These are phyloP conservation scores for Exophiala sp. DNA, from an alignment of 2,329 filamentous ascomycete genomes.

Conservation along the genomic window DNA sequence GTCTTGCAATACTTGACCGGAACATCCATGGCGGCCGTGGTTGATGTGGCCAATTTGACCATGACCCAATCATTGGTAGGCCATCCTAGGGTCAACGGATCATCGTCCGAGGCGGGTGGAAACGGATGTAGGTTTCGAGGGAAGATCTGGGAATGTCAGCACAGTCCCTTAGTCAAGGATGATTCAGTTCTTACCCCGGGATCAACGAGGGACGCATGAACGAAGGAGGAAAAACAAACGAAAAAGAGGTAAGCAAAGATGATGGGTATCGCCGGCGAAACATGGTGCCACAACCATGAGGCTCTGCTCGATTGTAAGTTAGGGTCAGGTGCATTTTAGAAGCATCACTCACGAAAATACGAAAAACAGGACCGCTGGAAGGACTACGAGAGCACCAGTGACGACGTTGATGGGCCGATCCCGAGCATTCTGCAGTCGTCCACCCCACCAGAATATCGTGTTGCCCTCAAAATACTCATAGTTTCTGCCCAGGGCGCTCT, in stretches of 20 bases:
- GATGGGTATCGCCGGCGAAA: conserved; percentile 85
- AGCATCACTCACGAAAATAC: conserved; percentile 61
- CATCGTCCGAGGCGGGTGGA: conserved; percentile 71
- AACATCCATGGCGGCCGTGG: conserved; percentile 89
- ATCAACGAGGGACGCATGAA: conserved; percentile 88
- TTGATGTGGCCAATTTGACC: conserved; percentile 72
- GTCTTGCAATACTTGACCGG: conserved; percentile 98
- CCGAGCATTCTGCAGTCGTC: conserved; percentile 81
- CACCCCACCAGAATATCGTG: conserved; percentile 81
- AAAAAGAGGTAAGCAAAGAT: conserved; percentile 89
- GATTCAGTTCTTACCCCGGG: conserved; percentile 68
- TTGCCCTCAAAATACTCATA: conserved; percentile 94
- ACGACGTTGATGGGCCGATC: conserved; percentile 85
- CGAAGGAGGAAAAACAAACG: conserved; percentile 85
- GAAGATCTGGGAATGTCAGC: conserved; percentile 64
- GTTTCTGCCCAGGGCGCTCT: conserved; percentile 62
- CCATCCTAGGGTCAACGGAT: conserved; percentile 76
- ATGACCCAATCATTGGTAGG: conserved; percentile 91
- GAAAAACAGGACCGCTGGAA: conserved; percentile 81
- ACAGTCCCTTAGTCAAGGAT: neutral
- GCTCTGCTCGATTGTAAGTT: conserved; percentile 47
- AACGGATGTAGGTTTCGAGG: conserved; percentile 89
- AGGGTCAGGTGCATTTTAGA: conserved; percentile 20
- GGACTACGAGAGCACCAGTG: conserved; percentile 73
- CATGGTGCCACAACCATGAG: conserved; percentile 77